phyloP scores from a whole-genome alignment of 768 basidiomycete genomes.

The Kwoniella europaea region DNA sequence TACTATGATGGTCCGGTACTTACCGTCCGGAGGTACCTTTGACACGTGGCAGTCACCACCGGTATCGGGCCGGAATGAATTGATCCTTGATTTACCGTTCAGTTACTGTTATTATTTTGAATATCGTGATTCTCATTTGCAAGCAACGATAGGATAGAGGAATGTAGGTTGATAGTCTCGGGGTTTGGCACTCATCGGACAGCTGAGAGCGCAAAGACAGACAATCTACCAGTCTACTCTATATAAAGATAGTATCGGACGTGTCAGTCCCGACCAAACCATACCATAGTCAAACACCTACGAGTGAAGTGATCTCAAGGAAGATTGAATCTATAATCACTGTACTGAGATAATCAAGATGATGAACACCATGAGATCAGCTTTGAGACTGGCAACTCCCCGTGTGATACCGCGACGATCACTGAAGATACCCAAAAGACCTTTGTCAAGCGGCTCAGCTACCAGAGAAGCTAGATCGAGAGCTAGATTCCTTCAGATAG shows the following conservation, averaged over 20 bases:
- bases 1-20: not conserved
- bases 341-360: not conserved
- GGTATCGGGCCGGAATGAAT: not conserved
- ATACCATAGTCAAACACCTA: too few species aligned
- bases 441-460: conserved; percentile 1
- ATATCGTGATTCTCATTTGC: not conserved
- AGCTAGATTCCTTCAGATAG: conserved; percentile 11
- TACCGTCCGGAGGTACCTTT: not conserved
- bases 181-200: too few species aligned
- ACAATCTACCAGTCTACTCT: too few species aligned
- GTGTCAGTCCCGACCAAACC: too few species aligned
- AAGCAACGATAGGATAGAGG: not conserved
- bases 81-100: not conserved
- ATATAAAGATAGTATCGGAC: too few species aligned
- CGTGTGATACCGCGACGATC: conserved; percentile 2
- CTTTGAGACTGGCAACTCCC: not conserved
- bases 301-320: too few species aligned
- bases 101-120: not conserved
- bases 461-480: not conserved
- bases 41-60: not conserved
- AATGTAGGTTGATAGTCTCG: too few species aligned
- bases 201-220: too few species aligned
- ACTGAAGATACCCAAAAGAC: not conserved
- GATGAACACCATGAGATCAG: conserved; percentile 15
- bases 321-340: too few species aligned